Percentiles rank a stretch among this genome's conserved stretches.
phyloP scores from a whole-genome alignment of 1,139 yeast genomes.

The Kurtzmaniella natalensis region DNA sequence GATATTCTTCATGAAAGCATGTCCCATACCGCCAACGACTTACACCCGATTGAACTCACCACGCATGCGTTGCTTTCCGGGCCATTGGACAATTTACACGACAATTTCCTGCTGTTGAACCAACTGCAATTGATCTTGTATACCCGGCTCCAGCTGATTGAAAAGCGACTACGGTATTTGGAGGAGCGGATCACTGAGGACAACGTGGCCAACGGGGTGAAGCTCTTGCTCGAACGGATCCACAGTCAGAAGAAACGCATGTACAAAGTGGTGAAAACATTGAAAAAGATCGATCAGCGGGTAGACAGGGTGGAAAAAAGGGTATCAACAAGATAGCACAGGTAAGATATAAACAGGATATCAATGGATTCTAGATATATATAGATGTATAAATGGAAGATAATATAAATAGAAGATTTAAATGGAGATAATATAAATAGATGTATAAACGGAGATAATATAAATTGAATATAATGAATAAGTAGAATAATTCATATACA shows the following conservation, averaged over 20 bases:
- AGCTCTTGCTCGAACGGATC: conserved; percentile 28
- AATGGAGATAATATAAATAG: too few relatives aligned
- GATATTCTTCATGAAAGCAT: not conserved
- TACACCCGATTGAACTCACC: conserved; percentile 53
- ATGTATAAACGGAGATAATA: too few relatives aligned
- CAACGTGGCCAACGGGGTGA: conserved; percentile 21
- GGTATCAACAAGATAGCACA: conserved; percentile 11
- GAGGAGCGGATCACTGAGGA: conserved; percentile 16
- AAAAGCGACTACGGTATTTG: conserved; percentile 28
- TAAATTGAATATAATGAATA: too few relatives aligned
- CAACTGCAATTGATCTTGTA: conserved; percentile 54
- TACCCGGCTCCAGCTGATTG: conserved; percentile 43
- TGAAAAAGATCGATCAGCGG: conserved; percentile 33
- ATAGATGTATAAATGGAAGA: too few relatives aligned
- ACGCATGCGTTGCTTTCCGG: conserved; percentile 54
- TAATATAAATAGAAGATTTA: too few relatives aligned
- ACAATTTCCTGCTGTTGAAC: conserved; percentile 48
- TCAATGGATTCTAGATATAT: not conserved
- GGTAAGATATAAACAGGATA: not conserved
- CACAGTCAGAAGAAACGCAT: conserved; percentile 31
- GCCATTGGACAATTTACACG: conserved; percentile 48
- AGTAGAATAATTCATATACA: too few relatives aligned
- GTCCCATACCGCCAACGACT: conserved; percentile 22
- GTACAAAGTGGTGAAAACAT: conserved; percentile 21
- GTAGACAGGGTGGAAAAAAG: conserved; percentile 14